Conservation (phyloP, 148 eudicot species). For the Pharnaceum exiguum region DNA sequence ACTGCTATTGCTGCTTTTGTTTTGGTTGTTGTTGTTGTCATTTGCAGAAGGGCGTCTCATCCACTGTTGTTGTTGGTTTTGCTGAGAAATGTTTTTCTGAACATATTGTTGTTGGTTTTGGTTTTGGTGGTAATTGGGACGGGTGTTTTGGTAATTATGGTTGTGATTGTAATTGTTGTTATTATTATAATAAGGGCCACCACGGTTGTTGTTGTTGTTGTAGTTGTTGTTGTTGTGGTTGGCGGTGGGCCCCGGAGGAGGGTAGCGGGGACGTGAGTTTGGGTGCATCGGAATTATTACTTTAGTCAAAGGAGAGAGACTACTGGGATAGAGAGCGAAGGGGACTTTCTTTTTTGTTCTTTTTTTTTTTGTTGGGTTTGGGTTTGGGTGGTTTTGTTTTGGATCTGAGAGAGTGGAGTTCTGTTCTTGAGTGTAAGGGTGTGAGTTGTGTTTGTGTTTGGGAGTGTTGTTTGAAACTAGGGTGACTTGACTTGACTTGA, state of each 20-base stretch:
- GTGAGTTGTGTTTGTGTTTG: no score
- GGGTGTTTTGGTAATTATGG: slow-evolving; percentile 16
- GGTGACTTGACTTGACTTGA: no score
- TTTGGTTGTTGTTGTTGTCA: no score
- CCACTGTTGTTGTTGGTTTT: slow-evolving; percentile 39
- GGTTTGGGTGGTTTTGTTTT: no score
- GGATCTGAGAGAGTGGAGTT: no score
- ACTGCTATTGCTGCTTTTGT: no score
- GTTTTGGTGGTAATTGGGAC: slow-evolving; percentile 28
- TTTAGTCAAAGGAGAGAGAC: not conserved
- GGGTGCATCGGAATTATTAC: slow-evolving; percentile 22
- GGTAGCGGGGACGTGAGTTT: slow-evolving; percentile 37
- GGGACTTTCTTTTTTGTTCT: no score
- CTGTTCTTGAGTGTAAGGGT: no score
- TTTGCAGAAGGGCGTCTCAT: slow-evolving; percentile 21
- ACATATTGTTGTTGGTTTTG: slow-evolving; percentile 26
- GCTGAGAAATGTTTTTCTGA: slow-evolving; percentile 36
- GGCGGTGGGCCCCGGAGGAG: slow-evolving; percentile 55
- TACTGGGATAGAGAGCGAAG: not conserved
- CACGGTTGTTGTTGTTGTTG: no score
- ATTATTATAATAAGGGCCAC: no score
- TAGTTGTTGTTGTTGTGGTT: slow-evolving; percentile 7
- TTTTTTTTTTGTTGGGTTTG: no score
- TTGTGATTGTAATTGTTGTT: slow-evolving; percentile 7
- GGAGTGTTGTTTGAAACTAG: no score